phyloP scores from a whole-genome alignment of 495 filamentous ascomycete genomes.

The Trichoderma virens region DNA sequence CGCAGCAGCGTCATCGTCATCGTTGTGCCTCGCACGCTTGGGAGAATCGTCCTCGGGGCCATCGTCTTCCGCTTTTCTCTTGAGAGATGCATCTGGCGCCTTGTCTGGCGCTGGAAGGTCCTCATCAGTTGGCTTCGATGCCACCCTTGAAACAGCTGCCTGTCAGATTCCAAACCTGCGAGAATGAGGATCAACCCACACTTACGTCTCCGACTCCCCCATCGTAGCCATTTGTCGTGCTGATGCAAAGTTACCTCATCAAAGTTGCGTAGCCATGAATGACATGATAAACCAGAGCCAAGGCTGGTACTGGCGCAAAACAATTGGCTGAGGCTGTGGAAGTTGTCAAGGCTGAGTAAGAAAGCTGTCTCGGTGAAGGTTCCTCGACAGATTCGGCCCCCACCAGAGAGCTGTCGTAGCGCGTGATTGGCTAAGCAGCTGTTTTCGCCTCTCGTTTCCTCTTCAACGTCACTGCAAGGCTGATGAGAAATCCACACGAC shows the following conservation, averaged over 20 bases:
- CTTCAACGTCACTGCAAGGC: constrained; percentile 8
- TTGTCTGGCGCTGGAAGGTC: not conserved
- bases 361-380: not conserved
- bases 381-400: not conserved
- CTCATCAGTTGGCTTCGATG: not conserved
- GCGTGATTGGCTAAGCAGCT: not conserved
- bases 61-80: constrained; percentile 9
- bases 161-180: not conserved
- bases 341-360: not conserved
- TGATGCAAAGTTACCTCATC: not conserved
- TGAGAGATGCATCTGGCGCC: not conserved
- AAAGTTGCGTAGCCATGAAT: not conserved
- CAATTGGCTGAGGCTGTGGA: not conserved
- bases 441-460: not conserved
- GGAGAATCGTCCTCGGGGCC: constrained; percentile 2
- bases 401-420: not conserved
- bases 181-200: not conserved
- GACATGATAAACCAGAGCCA: not conserved
- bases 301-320: not conserved
- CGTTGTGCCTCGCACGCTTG: constrained; percentile 8
- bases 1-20: not conserved
- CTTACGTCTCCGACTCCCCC: not conserved
- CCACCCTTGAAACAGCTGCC: not conserved
- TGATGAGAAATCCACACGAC: constrained; percentile 8
- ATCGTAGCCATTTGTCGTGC: constrained; percentile 2